Conservation (phyloP, 257 asterid genomes). For the Jacaranda copaia region DNA sequence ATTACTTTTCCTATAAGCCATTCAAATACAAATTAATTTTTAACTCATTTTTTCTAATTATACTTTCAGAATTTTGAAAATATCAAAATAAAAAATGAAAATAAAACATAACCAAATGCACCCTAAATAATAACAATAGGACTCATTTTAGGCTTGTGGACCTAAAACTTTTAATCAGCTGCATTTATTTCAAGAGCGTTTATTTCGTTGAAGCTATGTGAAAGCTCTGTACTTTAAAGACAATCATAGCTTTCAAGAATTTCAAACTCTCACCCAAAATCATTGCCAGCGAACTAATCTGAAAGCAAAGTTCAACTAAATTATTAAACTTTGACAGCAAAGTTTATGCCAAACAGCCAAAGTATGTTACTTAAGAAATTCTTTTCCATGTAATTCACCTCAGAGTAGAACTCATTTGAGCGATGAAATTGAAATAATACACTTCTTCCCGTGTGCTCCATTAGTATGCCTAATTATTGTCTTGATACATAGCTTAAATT, state of each 20-base stretch:
- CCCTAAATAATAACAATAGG: not conserved
- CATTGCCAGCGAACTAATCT: not conserved
- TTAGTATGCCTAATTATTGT: not conserved
- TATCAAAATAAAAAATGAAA: no score
- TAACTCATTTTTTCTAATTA: no score
- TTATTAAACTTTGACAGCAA: no score
- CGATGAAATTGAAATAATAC: constrained; percentile 9
- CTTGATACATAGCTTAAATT: no score
- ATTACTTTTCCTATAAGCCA: no score
- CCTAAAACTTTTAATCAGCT: not conserved
- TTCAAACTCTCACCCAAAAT: not conserved
- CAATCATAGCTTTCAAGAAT: not conserved
- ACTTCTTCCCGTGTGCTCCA: not conserved
- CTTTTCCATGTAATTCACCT: no score
- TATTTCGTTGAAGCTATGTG: not conserved
- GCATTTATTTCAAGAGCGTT: constrained; percentile 1
- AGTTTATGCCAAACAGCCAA: not conserved
- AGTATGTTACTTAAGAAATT: not conserved
- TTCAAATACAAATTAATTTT: no score
- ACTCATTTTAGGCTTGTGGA: not conserved
- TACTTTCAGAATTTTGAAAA: no score
- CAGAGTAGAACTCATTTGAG: not conserved
- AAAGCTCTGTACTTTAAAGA: not conserved
- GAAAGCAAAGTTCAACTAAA: not conserved
- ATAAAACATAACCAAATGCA: no score